Evolutionary conservation across 139 green algal species (phyloP), one percentile per base, ranked within the genome.

Genomic region (Chlamydomonas incerta): DNA sequence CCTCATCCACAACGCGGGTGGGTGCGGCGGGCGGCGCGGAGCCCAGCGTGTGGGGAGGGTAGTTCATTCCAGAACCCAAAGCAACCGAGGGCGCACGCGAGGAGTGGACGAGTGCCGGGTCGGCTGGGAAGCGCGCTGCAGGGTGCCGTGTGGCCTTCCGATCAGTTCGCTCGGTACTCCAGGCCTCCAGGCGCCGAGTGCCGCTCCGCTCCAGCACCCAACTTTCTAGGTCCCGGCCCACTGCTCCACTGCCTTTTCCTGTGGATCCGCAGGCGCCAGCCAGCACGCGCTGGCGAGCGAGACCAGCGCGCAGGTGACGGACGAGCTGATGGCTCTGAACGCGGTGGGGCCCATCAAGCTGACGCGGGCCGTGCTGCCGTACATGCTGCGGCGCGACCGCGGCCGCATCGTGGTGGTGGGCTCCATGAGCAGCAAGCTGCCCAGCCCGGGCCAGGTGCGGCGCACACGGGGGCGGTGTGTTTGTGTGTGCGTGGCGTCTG

Each of bases 401-500:
- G 93, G 95, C 23, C 89, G 93, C 29, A 84, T 98, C 29, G 92
- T 97, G 29, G 91, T 96, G 13, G 90, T 98, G 6, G 90, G 92
- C 62, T 93, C 80, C 82, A 97, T 98, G 93, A 92, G 92, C 74
- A 92, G 83, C n/a, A 93, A 92, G 79, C 92, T 97, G 50, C 95
- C 96, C 1, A 90, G 90, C 0, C 93, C 95, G 2, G 95, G 94
- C 0, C 88, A 92, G 74, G 74, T 50, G 41, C 41, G 41, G 41
- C 41, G 41, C 5, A 8, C 41, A 50, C 41, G 8, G 41, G 6
- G 41, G 41, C 8, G 41, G 41, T 8, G 41, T 8, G 41, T n/a
- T n/a, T n/a, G n/a, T n/a, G n/a, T n/a, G n/a, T n/a, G n/a, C n/a
- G n/a, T n/a, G n/a, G n/a, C n/a, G n/a, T n/a, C n/a, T n/a, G n/a